Base-by-base conservation (phyloP, 2,329 filamentous ascomycete genomes). In the Paecilomyces sp. region DNA sequence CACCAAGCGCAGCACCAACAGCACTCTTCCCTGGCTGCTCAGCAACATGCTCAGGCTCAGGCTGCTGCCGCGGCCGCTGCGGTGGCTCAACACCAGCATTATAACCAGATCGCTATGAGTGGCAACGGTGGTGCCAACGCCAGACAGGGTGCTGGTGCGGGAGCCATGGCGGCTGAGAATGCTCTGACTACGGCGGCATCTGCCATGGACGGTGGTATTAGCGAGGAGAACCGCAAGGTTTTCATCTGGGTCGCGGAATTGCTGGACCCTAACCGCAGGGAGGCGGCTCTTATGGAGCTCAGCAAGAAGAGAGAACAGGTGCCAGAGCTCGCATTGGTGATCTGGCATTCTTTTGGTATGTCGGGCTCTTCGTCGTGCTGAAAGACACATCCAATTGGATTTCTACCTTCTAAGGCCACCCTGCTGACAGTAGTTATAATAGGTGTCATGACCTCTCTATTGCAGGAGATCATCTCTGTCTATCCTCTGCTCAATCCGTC, bases 301-400 rank as follows among this genome's bases (percentile, higher is more conserved):
- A 97, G 93, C 79, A 99, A 99, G 82, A 99, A 99, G 84, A 83
- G 94, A 60, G 94, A 99, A 77, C 94, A 97, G 77, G 94, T 99
- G 15, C 93, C 94, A 0, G 94, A 99, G 79, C 81, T 99, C 61
- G 94, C 94, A 54, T 81, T 99, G 68, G 96, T 99, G 62, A 81
- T 99, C 63, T 99, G 94, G 94, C 94, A 99, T 76, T 97, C 93
- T 3, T 97, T 97, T 71, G 94, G 93, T 96, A 85, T 65, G 86
- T 62, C 33, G 24, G n/a, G 47, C 13, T 24, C 31, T 41, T n/a
- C 22, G 7, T 22, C 18, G n/a, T 47, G n/a, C 13, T 18, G 41
- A 22, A 18, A 47, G 41, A 47, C 18, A 6, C 41, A 47, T 53
- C 25, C n/a, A 30, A 53, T 53, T 25, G 51, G 22, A 15, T 28